Percentiles rank a stretch among this genome's conserved stretches.
Evolutionary conservation across 495 filamentous ascomycete genomes (phyloP).

Genomic region (Daldinia childiae): DNA sequence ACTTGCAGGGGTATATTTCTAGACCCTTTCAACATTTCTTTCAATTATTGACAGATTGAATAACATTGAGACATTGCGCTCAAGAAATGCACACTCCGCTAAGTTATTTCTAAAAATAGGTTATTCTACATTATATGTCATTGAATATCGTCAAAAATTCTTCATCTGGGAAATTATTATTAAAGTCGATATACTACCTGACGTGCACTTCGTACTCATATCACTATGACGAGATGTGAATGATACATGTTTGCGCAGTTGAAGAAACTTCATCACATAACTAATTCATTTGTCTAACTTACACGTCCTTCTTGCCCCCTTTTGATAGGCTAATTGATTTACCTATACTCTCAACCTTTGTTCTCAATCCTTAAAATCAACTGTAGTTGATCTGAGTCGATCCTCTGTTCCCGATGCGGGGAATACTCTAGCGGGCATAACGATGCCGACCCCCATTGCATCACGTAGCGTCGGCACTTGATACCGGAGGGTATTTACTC

Average conservation of each 20-base stretch:
- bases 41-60: not conserved
- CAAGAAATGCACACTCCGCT: not conserved
- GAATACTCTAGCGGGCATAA: constrained; percentile 16
- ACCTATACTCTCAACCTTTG: not conserved
- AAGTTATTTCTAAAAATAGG: not conserved
- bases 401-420: constrained; percentile 35
- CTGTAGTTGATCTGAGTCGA: not conserved
- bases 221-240: not conserved
- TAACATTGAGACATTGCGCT: not conserved
- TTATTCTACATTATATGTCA: not conserved
- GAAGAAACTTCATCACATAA: too few relatives aligned
- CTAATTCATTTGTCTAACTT: too few relatives aligned
- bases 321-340: not conserved
- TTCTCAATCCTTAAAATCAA: not conserved
- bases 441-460: constrained; percentile 28
- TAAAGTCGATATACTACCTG: not conserved
- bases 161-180: not conserved
- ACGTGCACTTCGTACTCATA: not conserved
- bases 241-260: too few relatives aligned
- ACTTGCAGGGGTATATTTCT: constrained; percentile 2
- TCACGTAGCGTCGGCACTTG: constrained; percentile 37
- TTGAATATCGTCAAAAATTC: not conserved
- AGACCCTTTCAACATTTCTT: not conserved
- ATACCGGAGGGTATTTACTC: constrained; percentile 13
- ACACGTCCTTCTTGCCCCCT: not conserved